Base-by-base conservation (phyloP, 2,329 filamentous ascomycete species). In the Penicillium vulpinum region DNA sequence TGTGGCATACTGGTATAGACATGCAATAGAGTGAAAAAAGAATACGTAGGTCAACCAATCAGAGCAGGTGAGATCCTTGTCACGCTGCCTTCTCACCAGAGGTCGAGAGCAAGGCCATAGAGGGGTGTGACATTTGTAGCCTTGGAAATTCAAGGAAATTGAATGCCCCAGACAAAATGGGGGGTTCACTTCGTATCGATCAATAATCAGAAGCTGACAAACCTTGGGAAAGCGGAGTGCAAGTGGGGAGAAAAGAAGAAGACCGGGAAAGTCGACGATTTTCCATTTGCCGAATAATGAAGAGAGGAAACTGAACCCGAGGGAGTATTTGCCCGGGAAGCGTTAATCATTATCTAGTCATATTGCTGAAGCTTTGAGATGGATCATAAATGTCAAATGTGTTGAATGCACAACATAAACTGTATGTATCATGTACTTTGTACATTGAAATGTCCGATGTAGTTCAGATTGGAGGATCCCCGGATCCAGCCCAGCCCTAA, bases 1-100 rank as follows among this genome's bases (percentile, higher is more conserved):
- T 64, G 65, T 67, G 60, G 67, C 71, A 74, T 75, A 63, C 62
- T 70, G 65, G 43, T 61, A 36, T 49, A 65, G 64, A 59, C 62
- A 72, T 68, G 54, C 66, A 62, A 67, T 44, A 39, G n/a, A 40
- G 16, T 51, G n/a, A 13, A 8, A 15, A 21, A 29, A 52, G 11
- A n/a, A n/a, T 9, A 28, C 18, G 24, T 47, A n/a, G 26, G 5
- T 41, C 49, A 24, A 16, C 40, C 41, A 31, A 46, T 52, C 40
- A 47, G 18, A 53, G 5, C 31, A 38, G 16, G 22, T 62, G 36
- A 47, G 22, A 28, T 26, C 52, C 52, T 50, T 28, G 33, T 50
- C 36, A 50, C 45, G 43, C 38, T 50, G 29, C n/a, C 45, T 40
- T 35, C 45, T 62, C 62, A 61, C 50, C 52, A 52, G 16, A 45